Evolutionary conservation across 2,329 filamentous ascomycete genomes (phyloP).

Genomic region (Gyromitra esculenta): DNA sequence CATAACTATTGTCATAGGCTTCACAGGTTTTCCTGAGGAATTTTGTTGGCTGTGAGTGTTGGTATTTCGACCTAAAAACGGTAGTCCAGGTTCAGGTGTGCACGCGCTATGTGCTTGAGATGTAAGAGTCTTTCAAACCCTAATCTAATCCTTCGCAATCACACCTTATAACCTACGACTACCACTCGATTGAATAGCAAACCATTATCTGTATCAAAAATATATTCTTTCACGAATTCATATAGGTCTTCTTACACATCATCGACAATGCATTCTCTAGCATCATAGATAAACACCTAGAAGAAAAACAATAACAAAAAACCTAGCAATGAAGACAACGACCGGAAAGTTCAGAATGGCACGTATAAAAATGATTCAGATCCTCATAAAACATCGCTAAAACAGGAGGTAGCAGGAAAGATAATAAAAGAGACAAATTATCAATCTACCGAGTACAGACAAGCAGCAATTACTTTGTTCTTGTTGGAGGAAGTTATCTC

Average conservation of each 20-base stretch:
- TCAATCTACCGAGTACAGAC: slow-evolving; percentile 39
- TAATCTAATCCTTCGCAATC: too few species aligned
- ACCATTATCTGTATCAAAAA: neutral
- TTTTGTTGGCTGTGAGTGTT: too few species aligned
- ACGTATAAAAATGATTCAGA: slow-evolving; percentile 1
- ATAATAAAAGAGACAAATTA: slow-evolving; percentile 16
- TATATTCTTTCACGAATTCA: slow-evolving; percentile 1
- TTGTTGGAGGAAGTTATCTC: neutral
- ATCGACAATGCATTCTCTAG: neutral
- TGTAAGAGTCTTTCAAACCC: too few species aligned
- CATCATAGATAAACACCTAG: slow-evolving; percentile 12
- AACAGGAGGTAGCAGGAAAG: slow-evolving; percentile 4
- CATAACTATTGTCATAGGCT: too few species aligned
- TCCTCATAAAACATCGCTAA: slow-evolving; percentile 19
- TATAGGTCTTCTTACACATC: slow-evolving; percentile 10
- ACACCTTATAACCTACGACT: too few species aligned
- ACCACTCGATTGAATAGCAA: neutral
- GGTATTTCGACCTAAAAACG: too few species aligned
- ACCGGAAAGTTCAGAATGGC: neutral
- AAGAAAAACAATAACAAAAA: neutral
- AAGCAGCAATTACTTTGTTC: slow-evolving; percentile 14
- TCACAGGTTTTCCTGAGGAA: too few species aligned
- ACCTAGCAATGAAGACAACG: neutral
- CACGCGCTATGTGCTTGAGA: too few species aligned
- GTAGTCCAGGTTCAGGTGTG: too few species aligned